phyloP scores from a whole-genome alignment of 371 early-diverging fungal genomes.

The Quaeritorhiza haematococci region DNA sequence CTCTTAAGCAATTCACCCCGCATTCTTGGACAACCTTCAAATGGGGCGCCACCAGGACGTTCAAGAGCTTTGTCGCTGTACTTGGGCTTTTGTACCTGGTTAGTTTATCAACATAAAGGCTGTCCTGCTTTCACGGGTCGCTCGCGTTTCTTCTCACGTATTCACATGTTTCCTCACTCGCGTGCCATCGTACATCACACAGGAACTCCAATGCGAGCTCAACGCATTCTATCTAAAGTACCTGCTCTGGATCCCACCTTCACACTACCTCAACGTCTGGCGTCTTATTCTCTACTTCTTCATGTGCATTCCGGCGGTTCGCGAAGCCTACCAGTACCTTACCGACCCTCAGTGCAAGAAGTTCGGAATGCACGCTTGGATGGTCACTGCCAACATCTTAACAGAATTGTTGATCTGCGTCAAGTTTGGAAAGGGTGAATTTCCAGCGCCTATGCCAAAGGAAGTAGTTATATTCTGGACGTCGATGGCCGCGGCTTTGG shows the following conservation, averaged over 20 bases:
- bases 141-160: no score
- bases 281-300: slow-evolving; percentile 78
- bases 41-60: slow-evolving; percentile 78
- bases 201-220: slow-evolving; percentile 71
- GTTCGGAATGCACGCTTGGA: slow-evolving; percentile 70
- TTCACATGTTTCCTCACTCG: no score
- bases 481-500: slow-evolving; percentile 47
- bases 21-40: slow-evolving; percentile 88
- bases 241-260: slow-evolving; percentile 89
- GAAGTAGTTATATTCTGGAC: slow-evolving; percentile 77
- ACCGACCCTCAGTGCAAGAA: slow-evolving; percentile 61
- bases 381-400: slow-evolving; percentile 75
- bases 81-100: slow-evolving; percentile 57
- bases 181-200: background rate
- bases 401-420: slow-evolving; percentile 85
- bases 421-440: slow-evolving; percentile 85
- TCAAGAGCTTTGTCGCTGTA: slow-evolving; percentile 71
- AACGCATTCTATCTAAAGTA: slow-evolving; percentile 93
- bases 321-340: slow-evolving; percentile 89
- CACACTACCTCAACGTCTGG: slow-evolving; percentile 73
- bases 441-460: slow-evolving; percentile 71
- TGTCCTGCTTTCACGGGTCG: no score
- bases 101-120: no score
- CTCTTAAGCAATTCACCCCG: slow-evolving; percentile 90
- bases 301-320: slow-evolving; percentile 76